Evolutionary conservation across 2,329 filamentous ascomycete species (phyloP).

Genomic region (Calonectria honghensis): DNA sequence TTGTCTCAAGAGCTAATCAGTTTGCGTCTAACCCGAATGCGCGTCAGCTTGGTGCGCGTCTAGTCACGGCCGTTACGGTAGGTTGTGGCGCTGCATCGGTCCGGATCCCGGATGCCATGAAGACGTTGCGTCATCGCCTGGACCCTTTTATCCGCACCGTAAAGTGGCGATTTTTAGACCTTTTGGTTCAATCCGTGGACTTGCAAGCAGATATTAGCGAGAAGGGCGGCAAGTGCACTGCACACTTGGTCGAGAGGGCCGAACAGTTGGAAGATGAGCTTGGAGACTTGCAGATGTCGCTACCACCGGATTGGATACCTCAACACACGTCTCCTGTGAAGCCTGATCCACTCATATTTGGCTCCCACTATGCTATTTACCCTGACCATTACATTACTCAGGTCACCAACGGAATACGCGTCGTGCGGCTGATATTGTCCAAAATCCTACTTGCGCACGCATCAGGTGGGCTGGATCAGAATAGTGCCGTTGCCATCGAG

Average conservation of each 20-base stretch:
- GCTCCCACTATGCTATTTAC: conserved; percentile 3
- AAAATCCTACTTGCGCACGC: not conserved
- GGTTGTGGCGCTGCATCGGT: not conserved
- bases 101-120: conserved; percentile 5
- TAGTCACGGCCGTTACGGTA: conserved; percentile 12
- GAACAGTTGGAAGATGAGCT: not conserved
- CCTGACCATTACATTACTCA: conserved; percentile 12
- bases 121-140: not conserved
- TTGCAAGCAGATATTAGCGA: not conserved
- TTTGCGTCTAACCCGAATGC: not conserved
- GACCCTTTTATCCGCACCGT: not conserved
- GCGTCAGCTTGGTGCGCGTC: conserved; percentile 4
- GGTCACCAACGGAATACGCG: conserved; percentile 16
- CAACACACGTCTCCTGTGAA: not conserved
- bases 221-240: not conserved
- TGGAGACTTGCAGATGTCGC: not conserved
- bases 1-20: conserved; percentile 36
- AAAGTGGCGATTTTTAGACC: conserved; percentile 20
- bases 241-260: not conserved
- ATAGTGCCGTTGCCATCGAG: not conserved
- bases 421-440: conserved; percentile 7
- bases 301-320: conserved; percentile 12
- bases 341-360: conserved; percentile 1
- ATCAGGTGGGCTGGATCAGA: too few relatives aligned
- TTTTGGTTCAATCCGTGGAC: not conserved